Conservation (phyloP, 768 basidiomycete genomes). For the Pisolithus tinctorius region DNA sequence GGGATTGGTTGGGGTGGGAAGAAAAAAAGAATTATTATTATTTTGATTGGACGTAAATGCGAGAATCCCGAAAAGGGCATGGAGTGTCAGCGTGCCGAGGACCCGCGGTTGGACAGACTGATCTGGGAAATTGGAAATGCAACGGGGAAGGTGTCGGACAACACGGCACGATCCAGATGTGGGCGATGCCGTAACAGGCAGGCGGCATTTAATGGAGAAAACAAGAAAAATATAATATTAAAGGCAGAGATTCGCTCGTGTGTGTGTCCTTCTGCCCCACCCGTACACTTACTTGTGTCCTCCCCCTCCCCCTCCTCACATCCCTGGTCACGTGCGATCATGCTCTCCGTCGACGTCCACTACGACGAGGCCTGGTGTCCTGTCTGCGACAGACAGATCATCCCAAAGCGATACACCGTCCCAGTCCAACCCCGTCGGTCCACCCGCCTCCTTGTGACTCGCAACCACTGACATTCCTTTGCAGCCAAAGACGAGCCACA, state of each 20-base stretch:
- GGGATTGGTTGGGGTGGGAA: neutral
- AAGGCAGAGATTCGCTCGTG: no score
- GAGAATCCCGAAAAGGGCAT: neutral
- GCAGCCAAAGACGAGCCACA: slow-evolving; percentile 9
- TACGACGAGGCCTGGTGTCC: slow-evolving; percentile 79
- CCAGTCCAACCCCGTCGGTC: slow-evolving; percentile 27
- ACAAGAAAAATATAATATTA: no score
- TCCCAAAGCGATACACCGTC: slow-evolving; percentile 66
- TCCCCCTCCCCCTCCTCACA: slow-evolving; percentile 16
- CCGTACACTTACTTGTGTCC: neutral
- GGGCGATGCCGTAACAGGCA: slow-evolving; percentile 11
- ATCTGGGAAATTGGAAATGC: slow-evolving; percentile 24
- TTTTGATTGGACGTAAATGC: neutral
- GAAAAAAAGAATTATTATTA: neutral
- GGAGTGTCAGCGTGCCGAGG: slow-evolving; percentile 19
- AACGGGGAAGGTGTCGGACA: slow-evolving; percentile 16
- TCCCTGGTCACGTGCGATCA: slow-evolving; percentile 17
- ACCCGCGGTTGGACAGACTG: slow-evolving; percentile 26
- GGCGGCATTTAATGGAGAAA: no score
- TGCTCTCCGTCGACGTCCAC: slow-evolving; percentile 22
- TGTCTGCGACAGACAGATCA: slow-evolving; percentile 68
- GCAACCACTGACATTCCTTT: no score
- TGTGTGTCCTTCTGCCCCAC: no score
- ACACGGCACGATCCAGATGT: slow-evolving; percentile 20
- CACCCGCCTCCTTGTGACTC: slow-evolving; percentile 22